phyloP scores from a whole-genome alignment of 2,329 filamentous ascomycete species.

The Fusarium tuaranense region DNA sequence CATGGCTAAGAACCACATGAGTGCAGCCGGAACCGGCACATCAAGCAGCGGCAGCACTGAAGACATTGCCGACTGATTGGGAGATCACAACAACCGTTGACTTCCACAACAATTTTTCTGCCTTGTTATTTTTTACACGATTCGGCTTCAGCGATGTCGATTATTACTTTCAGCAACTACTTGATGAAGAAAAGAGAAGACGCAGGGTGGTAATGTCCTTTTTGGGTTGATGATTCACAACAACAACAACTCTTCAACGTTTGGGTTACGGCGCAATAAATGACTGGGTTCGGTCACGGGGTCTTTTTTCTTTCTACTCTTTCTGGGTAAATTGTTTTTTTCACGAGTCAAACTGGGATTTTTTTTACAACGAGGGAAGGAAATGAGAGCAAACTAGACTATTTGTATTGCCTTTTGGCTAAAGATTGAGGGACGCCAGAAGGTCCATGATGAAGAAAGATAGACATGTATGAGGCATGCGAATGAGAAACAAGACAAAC shows the following conservation, averaged over 20 bases:
- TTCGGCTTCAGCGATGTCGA: constrained; percentile 18
- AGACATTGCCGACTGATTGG: constrained; percentile 31
- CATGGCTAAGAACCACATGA: constrained; percentile 59
- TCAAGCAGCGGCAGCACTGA: constrained; percentile 34
- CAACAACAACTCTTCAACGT: constrained; percentile 3
- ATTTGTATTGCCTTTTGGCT: neutral
- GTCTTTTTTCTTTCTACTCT: neutral
- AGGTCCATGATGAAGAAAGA: neutral
- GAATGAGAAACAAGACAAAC: constrained; percentile 21
- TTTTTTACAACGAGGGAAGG: constrained; percentile 2
- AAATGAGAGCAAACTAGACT: neutral
- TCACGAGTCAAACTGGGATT: neutral
- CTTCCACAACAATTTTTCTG: neutral
- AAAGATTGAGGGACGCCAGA: neutral
- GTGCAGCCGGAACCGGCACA: constrained; percentile 47
- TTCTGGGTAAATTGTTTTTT: neutral
- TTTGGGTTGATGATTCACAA: constrained; percentile 24
- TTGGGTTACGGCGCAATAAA: constrained; percentile 29
- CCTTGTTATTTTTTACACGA: constrained; percentile 12
- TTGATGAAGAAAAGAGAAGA: constrained; percentile 16
- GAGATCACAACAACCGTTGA: neutral
- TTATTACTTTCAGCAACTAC: neutral
- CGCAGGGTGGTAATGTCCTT: constrained; percentile 22
- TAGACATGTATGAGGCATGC: constrained; percentile 14
- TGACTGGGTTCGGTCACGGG: constrained; percentile 9